These are phyloP conservation scores for Kuraishia capsulata DNA, from an alignment of 805 yeast genomes.

Conservation along the genomic window DNA sequence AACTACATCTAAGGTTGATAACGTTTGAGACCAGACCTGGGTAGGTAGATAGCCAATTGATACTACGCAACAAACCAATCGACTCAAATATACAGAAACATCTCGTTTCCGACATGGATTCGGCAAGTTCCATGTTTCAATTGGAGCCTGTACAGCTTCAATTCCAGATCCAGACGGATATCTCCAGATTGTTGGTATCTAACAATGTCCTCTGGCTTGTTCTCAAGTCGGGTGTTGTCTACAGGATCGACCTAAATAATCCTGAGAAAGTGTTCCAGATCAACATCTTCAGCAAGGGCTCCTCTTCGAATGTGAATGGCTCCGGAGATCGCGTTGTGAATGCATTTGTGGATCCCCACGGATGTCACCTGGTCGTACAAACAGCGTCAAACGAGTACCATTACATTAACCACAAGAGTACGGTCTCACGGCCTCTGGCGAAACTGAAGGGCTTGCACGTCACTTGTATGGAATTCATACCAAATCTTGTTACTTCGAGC, in stretches of 20 bases:
- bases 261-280: slow-evolving; percentile 49
- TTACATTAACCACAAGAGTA: slow-evolving; percentile 33
- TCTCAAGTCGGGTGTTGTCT: slow-evolving; percentile 40
- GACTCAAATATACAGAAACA: too few species aligned
- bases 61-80: too few species aligned
- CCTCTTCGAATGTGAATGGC: too few species aligned
- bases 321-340: slow-evolving; percentile 17
- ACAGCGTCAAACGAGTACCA: slow-evolving; percentile 36
- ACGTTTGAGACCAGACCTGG: too few species aligned
- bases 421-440: slow-evolving; percentile 30
- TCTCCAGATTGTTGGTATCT: slow-evolving; percentile 43
- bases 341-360: slow-evolving; percentile 41
- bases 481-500: slow-evolving; percentile 12
- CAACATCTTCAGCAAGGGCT: slow-evolving; percentile 18
- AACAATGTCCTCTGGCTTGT: slow-evolving; percentile 50
- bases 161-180: slow-evolving; percentile 20
- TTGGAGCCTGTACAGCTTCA: slow-evolving; percentile 25
- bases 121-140: too few species aligned
- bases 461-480: slow-evolving; percentile 29
- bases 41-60: too few species aligned
- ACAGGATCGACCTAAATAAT: slow-evolving; percentile 54
- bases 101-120: too few species aligned
- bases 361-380: slow-evolving; percentile 41
- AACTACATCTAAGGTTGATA: too few species aligned
- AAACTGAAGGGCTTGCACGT: slow-evolving; percentile 38